Evolutionary conservation across 169 alveolate genomes (phyloP).

Genomic region (Hammondia hammondi): DNA sequence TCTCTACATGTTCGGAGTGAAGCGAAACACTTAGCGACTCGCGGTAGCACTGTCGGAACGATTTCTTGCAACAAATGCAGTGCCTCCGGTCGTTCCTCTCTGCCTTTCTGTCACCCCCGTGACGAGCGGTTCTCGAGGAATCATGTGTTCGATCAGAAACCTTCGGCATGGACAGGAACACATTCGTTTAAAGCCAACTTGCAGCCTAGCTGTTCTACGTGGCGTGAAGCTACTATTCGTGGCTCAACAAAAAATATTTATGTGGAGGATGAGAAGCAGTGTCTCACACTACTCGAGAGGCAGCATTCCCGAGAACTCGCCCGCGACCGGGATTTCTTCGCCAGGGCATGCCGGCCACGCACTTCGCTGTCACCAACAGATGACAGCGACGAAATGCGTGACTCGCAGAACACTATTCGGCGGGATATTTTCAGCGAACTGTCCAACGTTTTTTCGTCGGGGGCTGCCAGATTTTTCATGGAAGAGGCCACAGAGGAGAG

Average conservation of each 20-base stretch:
- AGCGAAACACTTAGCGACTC: not conserved
- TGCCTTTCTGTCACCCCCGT: not conserved
- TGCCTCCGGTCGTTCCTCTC: not conserved
- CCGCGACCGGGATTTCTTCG: not conserved
- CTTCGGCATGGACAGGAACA: not conserved
- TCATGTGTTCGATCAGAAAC: not conserved
- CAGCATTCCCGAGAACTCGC: constrained; percentile 31
- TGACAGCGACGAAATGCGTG: not conserved
- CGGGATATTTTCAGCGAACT: not conserved
- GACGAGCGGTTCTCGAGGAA: not conserved
- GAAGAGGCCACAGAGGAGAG: not conserved
- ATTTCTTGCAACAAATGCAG: not conserved
- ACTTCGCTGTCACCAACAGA: not conserved
- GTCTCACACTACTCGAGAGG: not conserved
- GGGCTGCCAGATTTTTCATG: too few species aligned
- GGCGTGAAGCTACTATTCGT: too few species aligned
- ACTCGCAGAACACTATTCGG: not conserved
- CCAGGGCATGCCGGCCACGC: not conserved
- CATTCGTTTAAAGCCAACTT: too few species aligned
- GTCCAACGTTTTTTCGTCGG: too few species aligned
- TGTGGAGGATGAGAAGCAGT: not conserved
- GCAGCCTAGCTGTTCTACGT: too few species aligned
- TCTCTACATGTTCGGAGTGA: not conserved
- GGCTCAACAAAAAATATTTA: not conserved
- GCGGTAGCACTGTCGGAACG: not conserved